Conservation (phyloP, 768 basidiomycete species). For the Lentinula sp. region DNA sequence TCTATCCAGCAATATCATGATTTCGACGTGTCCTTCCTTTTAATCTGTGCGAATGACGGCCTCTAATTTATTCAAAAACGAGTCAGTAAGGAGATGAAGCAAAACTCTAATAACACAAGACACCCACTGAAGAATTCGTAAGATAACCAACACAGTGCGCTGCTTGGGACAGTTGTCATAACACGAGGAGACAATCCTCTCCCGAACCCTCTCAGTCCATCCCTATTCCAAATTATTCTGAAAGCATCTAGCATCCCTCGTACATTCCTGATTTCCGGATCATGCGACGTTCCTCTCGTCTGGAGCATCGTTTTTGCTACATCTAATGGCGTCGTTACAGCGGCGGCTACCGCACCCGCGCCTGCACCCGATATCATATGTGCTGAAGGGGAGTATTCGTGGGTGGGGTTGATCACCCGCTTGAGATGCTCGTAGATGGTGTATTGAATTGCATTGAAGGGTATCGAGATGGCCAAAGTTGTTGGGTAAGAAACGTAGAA, state of each 20-base stretch:
- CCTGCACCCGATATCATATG: conserved; percentile 91
- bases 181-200: conserved; percentile 89
- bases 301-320: conserved; percentile 97
- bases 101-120: background rate
- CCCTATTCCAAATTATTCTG: conserved; percentile 78
- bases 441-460: conserved; percentile 97
- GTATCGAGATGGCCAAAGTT: conserved; percentile 92
- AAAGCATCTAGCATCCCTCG: conserved; percentile 86
- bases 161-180: conserved; percentile 93
- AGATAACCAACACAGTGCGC: conserved; percentile 95
- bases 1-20: background rate
- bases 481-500: conserved; percentile 99
- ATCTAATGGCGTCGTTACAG: conserved; percentile 93
- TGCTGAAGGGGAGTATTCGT: conserved; percentile 86
- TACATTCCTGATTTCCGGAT: conserved; percentile 77
- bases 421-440: conserved; percentile 95
- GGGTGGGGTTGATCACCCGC: conserved; percentile 74
- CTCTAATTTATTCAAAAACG: conserved; percentile 31
- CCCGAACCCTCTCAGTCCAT: conserved; percentile 80
- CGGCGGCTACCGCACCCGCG: conserved; percentile 91
- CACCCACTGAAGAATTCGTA: conserved; percentile 97
- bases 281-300: conserved; percentile 86
- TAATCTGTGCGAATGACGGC: conserved; percentile 55
- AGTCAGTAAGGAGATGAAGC: background rate
- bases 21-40: background rate